Base-by-base conservation (phyloP, 208 protist species). In the Wallacemonas sp. region DNA sequence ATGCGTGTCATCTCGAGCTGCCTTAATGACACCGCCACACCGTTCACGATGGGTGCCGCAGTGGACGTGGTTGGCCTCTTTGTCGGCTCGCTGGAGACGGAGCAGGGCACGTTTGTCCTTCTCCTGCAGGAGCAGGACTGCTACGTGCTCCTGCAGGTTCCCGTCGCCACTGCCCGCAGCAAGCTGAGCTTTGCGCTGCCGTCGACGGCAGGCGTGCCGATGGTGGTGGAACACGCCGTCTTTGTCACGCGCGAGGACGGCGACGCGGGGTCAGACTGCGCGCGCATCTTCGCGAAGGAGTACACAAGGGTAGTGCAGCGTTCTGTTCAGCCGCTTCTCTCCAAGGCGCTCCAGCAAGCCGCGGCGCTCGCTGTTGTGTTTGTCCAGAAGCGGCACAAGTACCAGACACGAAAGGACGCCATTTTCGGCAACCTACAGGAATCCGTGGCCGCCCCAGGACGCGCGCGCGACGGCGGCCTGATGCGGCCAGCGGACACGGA, bases 221-320 rank as follows among this genome's bases (percentile, higher is more conserved):
- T 91, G 45, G 42, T 86, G 55, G 57, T 94, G 0, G 65, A 82
- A 41, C 81, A 94, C 67, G 42, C 74, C 12, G 89, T 84, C 0
- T 90, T 94, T 59, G 62, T 94, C 31, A 67, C 67, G 20, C 61
- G 54, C 22, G 79, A 76, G 14, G 82, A 86, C 57, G 61, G 77
- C 16, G 70, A 77, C 14, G 75, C 81, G 5, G 89, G 84, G 5
- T 76, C 76, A 11, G 89, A 94, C 69, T 94, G 84, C 59, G 61
- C 74, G 22, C 77, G 86, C 11, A 36, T 89, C 14, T 76, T 92
- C 29, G 83, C 84, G 44, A 92, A 84, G 61, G 89, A 94, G 64
- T 92, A 85, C 69, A 94, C 89, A 20, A 32, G 32, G 12, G 61
- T 82, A 25, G 38, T 70, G 12, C 66, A 72, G 41, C 61, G 77